phyloP scores from a whole-genome alignment of 768 basidiomycete species.

The Mycena leptocephala region DNA sequence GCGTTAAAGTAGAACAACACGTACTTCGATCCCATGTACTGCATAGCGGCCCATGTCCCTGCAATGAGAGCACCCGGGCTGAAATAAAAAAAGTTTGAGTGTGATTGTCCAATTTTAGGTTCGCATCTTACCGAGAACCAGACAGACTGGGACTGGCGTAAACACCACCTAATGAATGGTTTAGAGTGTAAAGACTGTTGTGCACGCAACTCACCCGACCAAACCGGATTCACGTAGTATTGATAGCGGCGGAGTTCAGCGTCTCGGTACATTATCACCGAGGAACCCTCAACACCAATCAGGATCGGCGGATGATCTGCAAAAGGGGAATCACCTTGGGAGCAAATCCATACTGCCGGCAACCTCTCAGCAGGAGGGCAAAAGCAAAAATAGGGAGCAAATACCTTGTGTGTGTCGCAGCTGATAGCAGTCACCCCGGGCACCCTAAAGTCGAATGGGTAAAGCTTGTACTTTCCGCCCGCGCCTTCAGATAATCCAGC shows the following conservation, averaged over 20 bases:
- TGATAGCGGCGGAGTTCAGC: constrained; percentile 84
- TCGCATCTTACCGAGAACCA: constrained; percentile 81
- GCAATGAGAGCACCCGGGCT: constrained; percentile 95
- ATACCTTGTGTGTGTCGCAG: constrained; percentile 95
- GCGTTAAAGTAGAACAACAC: constrained; percentile 38
- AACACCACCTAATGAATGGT: constrained; percentile 73
- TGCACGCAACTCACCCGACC: constrained; percentile 71
- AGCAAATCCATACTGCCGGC: constrained; percentile 87
- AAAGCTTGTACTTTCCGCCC: constrained; percentile 69
- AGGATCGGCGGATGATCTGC: constrained; percentile 1
- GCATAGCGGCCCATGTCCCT: constrained; percentile 97
- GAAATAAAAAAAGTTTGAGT: constrained; percentile 13
- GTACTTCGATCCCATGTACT: constrained; percentile 90
- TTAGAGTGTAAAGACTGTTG: background rate
- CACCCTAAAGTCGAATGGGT: constrained; percentile 92
- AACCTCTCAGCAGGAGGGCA: constrained; percentile 17
- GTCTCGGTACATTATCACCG: constrained; percentile 95
- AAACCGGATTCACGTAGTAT: constrained; percentile 88
- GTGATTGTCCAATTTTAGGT: background rate
- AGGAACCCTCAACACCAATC: constrained; percentile 75
- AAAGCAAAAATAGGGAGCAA: background rate
- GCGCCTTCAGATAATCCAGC: constrained; percentile 79
- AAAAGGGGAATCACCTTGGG: constrained; percentile 77
- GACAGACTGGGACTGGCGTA: constrained; percentile 94
- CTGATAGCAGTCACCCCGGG: constrained; percentile 95